phyloP scores from a whole-genome alignment of 208 protist species.

The Leishmania major region DNA sequence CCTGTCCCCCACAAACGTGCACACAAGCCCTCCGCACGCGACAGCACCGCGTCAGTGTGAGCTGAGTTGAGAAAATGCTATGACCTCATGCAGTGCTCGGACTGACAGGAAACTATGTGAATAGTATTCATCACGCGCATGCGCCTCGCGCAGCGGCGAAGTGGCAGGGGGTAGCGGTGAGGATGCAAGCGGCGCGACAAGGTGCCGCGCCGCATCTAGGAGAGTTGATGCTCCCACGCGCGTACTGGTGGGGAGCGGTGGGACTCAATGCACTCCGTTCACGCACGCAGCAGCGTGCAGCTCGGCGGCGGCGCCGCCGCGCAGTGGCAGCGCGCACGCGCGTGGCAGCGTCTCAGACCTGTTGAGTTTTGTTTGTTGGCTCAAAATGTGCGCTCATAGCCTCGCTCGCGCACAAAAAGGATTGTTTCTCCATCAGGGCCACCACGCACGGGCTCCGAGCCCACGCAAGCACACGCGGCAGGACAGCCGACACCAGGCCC shows the following conservation, averaged over 20 bases:
- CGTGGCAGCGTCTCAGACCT: constrained; percentile 16
- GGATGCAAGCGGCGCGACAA: background rate
- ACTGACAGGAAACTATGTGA: constrained; percentile 21
- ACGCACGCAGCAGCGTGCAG: background rate
- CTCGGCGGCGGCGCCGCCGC: background rate
- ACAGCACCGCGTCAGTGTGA: constrained; percentile 10
- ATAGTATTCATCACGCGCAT: constrained; percentile 16
- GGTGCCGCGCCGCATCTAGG: constrained; percentile 3
- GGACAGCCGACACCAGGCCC: too few relatives aligned
- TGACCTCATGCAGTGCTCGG: constrained; percentile 15
- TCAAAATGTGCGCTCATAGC: constrained; percentile 31
- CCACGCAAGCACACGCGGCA: background rate
- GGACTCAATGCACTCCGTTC: constrained; percentile 31
- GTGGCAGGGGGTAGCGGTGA: background rate
- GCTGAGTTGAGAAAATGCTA: constrained; percentile 14
- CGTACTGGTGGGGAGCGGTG: constrained; percentile 12
- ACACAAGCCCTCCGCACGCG: too few relatives aligned
- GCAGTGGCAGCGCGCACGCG: background rate
- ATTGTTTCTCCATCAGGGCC: constrained; percentile 17
- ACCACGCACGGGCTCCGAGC: background rate
- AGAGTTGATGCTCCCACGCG: constrained; percentile 31
- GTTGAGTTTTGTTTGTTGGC: constrained; percentile 34
- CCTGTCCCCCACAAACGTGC: too few relatives aligned
- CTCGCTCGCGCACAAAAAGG: constrained; percentile 23
- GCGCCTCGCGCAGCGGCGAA: background rate